phyloP scores from a whole-genome alignment of 768 basidiomycete genomes.

The Agaricus subrufescens region DNA sequence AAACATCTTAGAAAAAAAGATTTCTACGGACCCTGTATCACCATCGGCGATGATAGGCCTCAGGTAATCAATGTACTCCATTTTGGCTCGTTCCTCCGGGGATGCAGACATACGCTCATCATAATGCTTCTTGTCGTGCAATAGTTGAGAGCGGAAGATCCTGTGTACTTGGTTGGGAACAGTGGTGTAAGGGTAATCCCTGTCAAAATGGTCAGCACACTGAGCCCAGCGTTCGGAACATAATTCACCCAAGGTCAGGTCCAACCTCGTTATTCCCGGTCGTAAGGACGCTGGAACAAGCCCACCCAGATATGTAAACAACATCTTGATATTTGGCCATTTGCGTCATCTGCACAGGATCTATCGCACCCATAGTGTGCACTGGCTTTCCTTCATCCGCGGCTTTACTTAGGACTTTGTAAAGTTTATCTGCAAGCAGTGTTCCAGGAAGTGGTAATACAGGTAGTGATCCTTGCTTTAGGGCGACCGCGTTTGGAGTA shows the following conservation, averaged over 20 bases:
- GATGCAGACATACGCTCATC: constrained; percentile 74
- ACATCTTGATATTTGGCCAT: constrained; percentile 85
- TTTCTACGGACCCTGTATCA: constrained; percentile 66
- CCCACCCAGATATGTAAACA: constrained; percentile 94
- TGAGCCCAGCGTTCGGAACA: constrained; percentile 10
- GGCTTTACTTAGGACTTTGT: constrained; percentile 56
- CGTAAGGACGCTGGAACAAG: constrained; percentile 78
- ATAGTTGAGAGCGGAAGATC: constrained; percentile 85
- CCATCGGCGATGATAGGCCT: constrained; percentile 93
- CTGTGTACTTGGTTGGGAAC: constrained; percentile 95
- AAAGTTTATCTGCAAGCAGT: constrained; percentile 85
- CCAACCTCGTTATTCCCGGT: constrained; percentile 91
- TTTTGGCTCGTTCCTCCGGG: constrained; percentile 57
- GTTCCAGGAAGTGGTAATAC: constrained; percentile 72
- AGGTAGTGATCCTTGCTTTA: constrained; percentile 86
- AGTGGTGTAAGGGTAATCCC: constrained; percentile 94
- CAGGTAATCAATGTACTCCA: constrained; percentile 83
- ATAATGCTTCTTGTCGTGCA: constrained; percentile 91
- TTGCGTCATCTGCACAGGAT: constrained; percentile 93
- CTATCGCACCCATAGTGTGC: constrained; percentile 91
- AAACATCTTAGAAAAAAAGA: not conserved
- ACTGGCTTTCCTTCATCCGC: constrained; percentile 64
- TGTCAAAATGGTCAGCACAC: constrained; percentile 20
- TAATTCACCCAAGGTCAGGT: constrained; percentile 81
- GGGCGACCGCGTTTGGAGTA: constrained; percentile 70